These are phyloP conservation scores for Penicillium sp. DNA, from an alignment of 2,329 filamentous ascomycete genomes.

Conservation along the genomic window DNA sequence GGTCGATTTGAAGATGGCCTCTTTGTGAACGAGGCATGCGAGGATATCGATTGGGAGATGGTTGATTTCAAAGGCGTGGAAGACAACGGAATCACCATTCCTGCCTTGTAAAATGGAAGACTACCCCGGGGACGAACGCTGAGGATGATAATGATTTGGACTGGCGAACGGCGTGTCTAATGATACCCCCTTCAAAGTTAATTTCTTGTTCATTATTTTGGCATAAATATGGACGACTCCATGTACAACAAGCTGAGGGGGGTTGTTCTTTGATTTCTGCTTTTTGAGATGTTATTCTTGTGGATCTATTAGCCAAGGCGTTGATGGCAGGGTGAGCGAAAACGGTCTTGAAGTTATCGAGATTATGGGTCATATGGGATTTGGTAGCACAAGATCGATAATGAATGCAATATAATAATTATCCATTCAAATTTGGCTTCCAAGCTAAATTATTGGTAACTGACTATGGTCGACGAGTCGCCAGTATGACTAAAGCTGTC, in stretches of 20 bases:
- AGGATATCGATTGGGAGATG: slow-evolving; percentile 47
- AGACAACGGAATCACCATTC: slow-evolving; percentile 33
- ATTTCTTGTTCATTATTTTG: slow-evolving; percentile 15
- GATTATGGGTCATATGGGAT: not conserved
- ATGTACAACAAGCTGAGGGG: slow-evolving; percentile 26
- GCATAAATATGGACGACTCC: slow-evolving; percentile 26
- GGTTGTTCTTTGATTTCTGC: slow-evolving; percentile 16
- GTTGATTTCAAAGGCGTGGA: slow-evolving; percentile 36
- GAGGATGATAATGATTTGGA: slow-evolving; percentile 16
- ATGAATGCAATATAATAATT: not conserved
- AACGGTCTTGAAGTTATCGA: slow-evolving; percentile 15
- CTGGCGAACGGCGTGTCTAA: slow-evolving; percentile 18
- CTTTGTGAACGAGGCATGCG: slow-evolving; percentile 34
- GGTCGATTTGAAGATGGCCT: slow-evolving; percentile 31
- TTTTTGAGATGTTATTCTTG: slow-evolving; percentile 13
- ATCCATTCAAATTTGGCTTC: not conserved
- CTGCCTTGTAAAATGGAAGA: slow-evolving; percentile 28
- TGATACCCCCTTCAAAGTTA: not conserved
- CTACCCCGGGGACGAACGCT: not conserved
- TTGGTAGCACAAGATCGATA: not conserved
- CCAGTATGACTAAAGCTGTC: not conserved
- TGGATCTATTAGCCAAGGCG: slow-evolving; percentile 23
- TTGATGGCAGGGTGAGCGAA: slow-evolving; percentile 19
- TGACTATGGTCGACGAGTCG: not conserved
- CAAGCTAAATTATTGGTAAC: not conserved